Evolutionary conservation across 2,329 filamentous ascomycete genomes (phyloP), one percentile per base, ranked within the genome.

Genomic region (Colletotrichum neosansevieriae): DNA sequence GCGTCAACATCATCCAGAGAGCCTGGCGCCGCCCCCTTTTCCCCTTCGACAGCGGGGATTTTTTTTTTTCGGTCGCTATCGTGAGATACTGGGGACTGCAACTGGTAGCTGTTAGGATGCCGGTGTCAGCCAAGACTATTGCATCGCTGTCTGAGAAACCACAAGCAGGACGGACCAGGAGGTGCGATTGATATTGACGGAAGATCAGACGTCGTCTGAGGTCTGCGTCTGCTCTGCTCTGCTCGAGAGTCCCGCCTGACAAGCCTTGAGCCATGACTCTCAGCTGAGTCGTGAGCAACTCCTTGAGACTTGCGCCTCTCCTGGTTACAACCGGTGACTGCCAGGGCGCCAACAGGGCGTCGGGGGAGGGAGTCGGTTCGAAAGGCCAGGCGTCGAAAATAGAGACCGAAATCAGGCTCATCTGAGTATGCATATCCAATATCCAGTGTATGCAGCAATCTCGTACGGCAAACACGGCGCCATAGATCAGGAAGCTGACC

Each of bases 121-220:
- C 40, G 24, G 19, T 56, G 44, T 56, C 40, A 65, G 61, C 61
- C 65, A 68, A 68, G 65, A 49, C 42, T 65, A 61, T 32, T 21
- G 54, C 65, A 54, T 40, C 59, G 53, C 17, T 56, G 47, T 64
- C 32, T 34, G 32, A 64, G 54, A 34, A n/a, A 42, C 32, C 24
- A 24, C 21, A 21, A 21, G 21, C 21, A 21, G 21, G 32, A 29
- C 19, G 17, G 17, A 6, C 36, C 19, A 32, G 45, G 56, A 19
- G 29, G 6, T n/a, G 10, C 49, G 15, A 49, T 60, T 29, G 32
- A 60, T 45, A 29, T 42, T 38, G 40, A 34, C 42, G 57, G 58
- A 34, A 61, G 47, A 47, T 49, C 63, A 62, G 63, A 66, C 49
- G 49, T 61, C 50, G 63, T 42, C 36, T 38, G 45, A 34, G 12